Conservation (phyloP, 2,329 filamentous ascomycete genomes). For the Fusarium redolens region DNA sequence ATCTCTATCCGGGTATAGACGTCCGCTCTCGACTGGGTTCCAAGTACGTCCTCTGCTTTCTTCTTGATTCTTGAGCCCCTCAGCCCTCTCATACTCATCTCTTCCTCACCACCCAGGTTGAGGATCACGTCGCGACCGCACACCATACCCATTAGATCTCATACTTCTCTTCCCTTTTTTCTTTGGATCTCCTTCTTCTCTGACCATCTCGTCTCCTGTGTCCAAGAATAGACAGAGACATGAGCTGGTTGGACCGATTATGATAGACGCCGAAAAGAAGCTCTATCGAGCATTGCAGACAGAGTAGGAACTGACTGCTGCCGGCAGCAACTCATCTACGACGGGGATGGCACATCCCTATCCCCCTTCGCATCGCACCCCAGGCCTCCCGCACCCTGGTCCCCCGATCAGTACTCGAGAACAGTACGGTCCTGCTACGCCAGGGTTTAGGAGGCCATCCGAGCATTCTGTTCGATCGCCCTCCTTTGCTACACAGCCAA, state of each 20-base stretch:
- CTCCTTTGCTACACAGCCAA: slow-evolving; percentile 57
- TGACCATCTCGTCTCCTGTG: not conserved
- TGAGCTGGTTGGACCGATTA: slow-evolving; percentile 13
- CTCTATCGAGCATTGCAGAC: slow-evolving; percentile 7
- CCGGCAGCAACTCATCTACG: slow-evolving; percentile 60
- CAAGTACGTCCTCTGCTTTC: slow-evolving; percentile 58
- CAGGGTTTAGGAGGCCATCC: slow-evolving; percentile 60
- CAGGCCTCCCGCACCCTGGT: slow-evolving; percentile 64
- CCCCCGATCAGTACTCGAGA: slow-evolving; percentile 63
- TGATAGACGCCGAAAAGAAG: slow-evolving; percentile 6
- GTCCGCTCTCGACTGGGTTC: slow-evolving; percentile 65
- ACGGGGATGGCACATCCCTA: slow-evolving; percentile 70
- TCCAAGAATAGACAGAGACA: not conserved
- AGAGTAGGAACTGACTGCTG: slow-evolving; percentile 37
- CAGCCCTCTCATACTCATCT: slow-evolving; percentile 3
- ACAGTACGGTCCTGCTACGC: slow-evolving; percentile 63
- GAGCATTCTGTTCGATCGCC: slow-evolving; percentile 65
- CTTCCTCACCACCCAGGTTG: slow-evolving; percentile 3
- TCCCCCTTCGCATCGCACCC: slow-evolving; percentile 55
- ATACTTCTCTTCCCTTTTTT: not conserved
- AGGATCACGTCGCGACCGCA: slow-evolving; percentile 1
- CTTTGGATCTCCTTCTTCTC: not conserved
- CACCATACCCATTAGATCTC: not conserved
- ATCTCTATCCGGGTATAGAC: slow-evolving; percentile 62
- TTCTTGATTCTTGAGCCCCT: not conserved